Percentiles rank a stretch among this genome's conserved stretches.
These are phyloP conservation scores for Litsea cubeba DNA, from an alignment of 164 flowering plant genomes.

Conservation along the genomic window DNA sequence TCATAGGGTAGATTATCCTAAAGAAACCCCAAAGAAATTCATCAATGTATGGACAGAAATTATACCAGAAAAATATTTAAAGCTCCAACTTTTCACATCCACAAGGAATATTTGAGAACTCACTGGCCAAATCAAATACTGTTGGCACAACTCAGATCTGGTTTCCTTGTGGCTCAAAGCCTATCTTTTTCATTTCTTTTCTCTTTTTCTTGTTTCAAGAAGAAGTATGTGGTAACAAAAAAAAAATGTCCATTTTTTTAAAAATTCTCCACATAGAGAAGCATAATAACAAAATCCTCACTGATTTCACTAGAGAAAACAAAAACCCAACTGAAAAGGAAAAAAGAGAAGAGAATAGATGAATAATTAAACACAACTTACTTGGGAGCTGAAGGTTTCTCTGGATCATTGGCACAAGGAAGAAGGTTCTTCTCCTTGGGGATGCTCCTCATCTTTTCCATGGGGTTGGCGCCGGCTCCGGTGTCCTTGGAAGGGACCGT, in stretches of 20 bases:
- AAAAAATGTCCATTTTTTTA: too few relatives aligned
- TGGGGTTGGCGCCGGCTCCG: not conserved
- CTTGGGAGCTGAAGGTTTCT: slow-evolving; percentile 55
- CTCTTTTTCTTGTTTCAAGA: too few relatives aligned
- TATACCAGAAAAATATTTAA: too few relatives aligned
- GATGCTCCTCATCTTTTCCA: slow-evolving; percentile 19
- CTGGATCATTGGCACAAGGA: slow-evolving; percentile 30
- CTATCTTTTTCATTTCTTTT: too few relatives aligned
- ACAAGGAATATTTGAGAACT: not conserved
- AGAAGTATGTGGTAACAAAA: too few relatives aligned
- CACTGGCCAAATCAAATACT: not conserved
- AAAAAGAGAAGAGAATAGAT: not conserved
- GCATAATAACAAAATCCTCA: too few relatives aligned
- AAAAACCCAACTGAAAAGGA: not conserved
- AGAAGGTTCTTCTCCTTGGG: slow-evolving; percentile 27
- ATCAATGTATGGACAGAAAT: not conserved
- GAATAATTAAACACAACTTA: slow-evolving; percentile 15
- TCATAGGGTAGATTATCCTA: not conserved
- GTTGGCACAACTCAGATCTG: not conserved
- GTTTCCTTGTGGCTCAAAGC: not conserved
- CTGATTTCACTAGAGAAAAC: too few relatives aligned
- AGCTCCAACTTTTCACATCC: not conserved
- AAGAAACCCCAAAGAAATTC: too few relatives aligned
- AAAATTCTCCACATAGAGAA: too few relatives aligned
- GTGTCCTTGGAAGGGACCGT: slow-evolving; percentile 3